Conservation (phyloP, 257 asterid genomes). For the Nicotiana obtusifolia region DNA sequence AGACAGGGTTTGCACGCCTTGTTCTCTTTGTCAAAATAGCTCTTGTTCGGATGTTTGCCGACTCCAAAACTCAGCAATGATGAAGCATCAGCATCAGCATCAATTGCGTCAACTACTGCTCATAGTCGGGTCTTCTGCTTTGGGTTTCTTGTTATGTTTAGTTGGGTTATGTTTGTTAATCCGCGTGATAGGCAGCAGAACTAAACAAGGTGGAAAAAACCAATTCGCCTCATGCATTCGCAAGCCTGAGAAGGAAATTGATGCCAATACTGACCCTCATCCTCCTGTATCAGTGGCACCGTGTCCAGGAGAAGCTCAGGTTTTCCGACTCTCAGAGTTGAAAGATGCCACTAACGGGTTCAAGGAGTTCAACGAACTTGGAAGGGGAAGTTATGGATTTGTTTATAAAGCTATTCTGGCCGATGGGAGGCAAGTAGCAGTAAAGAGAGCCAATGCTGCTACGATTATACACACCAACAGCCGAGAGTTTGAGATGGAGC, state of each 20-base stretch:
- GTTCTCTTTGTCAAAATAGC: slow-evolving; percentile 88
- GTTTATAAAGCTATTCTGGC: slow-evolving; percentile 81
- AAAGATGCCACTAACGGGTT: slow-evolving; percentile 93
- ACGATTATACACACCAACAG: slow-evolving; percentile 81
- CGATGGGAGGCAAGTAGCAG: slow-evolving; percentile 90
- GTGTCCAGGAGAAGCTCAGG: slow-evolving; percentile 71
- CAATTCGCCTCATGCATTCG: slow-evolving; percentile 31
- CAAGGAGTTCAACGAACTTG: slow-evolving; percentile 94
- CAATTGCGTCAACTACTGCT: slow-evolving; percentile 39
- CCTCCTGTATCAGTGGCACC: slow-evolving; percentile 41
- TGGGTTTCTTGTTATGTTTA: slow-evolving; percentile 48
- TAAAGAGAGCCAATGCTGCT: slow-evolving; percentile 92
- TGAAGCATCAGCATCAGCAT: slow-evolving; percentile 29
- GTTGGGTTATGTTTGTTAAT: slow-evolving; percentile 56
- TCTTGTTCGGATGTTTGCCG: slow-evolving; percentile 65
- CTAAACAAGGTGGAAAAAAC: slow-evolving; percentile 27
- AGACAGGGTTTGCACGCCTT: slow-evolving; percentile 82
- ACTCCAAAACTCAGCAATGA: slow-evolving; percentile 33
- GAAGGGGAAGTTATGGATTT: slow-evolving; percentile 87
- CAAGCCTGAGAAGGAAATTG: slow-evolving; percentile 28
- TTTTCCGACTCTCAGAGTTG: slow-evolving; percentile 82
- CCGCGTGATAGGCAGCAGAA: slow-evolving; percentile 19
- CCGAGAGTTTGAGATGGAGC: slow-evolving; percentile 75
- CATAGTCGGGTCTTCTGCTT: slow-evolving; percentile 45
- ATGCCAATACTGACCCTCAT: slow-evolving; percentile 29